Conservation (phyloP, 2,329 filamentous ascomycete species). For the Penicillium capsulatum region DNA sequence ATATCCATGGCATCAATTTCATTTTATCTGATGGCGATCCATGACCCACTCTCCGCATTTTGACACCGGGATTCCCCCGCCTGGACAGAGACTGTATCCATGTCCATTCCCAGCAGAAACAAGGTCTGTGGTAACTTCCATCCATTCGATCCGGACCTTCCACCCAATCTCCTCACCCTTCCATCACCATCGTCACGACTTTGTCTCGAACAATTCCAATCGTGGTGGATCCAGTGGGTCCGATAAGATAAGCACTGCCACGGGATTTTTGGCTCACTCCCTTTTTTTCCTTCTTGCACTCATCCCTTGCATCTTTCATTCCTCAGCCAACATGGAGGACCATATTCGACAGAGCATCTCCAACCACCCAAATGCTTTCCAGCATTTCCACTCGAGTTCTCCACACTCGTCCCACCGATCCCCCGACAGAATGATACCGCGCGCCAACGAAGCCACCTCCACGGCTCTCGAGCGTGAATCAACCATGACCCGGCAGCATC, state of each 20-base stretch:
- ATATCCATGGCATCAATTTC: too few species aligned
- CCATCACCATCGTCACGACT: not conserved
- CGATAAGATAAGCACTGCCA: constrained; percentile 17
- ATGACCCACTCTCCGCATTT: not conserved
- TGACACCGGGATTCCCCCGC: not conserved
- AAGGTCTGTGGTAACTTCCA: too few species aligned
- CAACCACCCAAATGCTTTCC: constrained; percentile 26
- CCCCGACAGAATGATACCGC: constrained; percentile 18
- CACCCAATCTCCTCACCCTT: too few species aligned
- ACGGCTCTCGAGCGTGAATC: constrained; percentile 41
- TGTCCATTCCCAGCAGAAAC: not conserved
- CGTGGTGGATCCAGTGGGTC: too few species aligned
- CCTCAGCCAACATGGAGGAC: constrained; percentile 24
- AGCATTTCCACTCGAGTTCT: constrained; percentile 21
- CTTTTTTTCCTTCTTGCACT: constrained; percentile 5
- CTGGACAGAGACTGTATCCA: too few species aligned
- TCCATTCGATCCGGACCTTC: too few species aligned
- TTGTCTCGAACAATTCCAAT: not conserved
- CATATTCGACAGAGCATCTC: constrained; percentile 29
- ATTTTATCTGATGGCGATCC: too few species aligned
- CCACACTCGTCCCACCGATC: constrained; percentile 19
- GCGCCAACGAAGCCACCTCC: constrained; percentile 36
- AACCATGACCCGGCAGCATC: constrained; percentile 11
- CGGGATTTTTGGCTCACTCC: constrained; percentile 1
- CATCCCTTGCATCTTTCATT: constrained; percentile 4